Evolutionary conservation across 306 rosid genomes (phyloP), one percentile per base, ranked within the genome.

Genomic region (Casuarina glauca): DNA sequence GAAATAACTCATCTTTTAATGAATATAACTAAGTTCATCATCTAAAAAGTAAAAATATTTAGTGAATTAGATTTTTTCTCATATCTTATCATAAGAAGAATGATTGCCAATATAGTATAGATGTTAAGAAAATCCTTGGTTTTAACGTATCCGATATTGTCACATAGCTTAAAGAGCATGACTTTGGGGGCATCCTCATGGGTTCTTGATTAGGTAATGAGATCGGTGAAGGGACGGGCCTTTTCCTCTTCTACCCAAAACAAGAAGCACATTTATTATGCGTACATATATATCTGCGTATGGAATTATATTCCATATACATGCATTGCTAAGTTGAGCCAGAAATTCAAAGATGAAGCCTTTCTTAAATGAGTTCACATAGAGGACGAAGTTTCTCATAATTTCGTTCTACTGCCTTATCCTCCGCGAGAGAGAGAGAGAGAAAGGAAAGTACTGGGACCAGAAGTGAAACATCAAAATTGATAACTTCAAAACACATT

Each of bases 301-400:
- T 5, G 7, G 6, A 5, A 45, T 0, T 45, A 45, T 6, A 2
- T 45, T 5, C 1, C 5, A 57, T 57, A 3, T 57, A 13, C 63
- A 57, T 57, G 36, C 64, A 57, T 57, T 57, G 39, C 13, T 57
- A 26, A 19, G 10, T 57, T 32, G 36, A 3, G 64, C 38, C 4
- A 9, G 64, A 46, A 9, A 57, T 57, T 57, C 15, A 13, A 3
- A 55, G 4, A 2, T 7, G 76, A 78, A 82, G 86, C 70, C 57
- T 66, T 19, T 42, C 68, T 78, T 86, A 71, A 81, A 80, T 86
- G 85, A 86, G 70, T 67, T 83, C 87, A 83, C 89, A 81, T 4
- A 73, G 53, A 64, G 35, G 70, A 66, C 75, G 73, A 76, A 71
- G 50, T 81, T 80, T 76, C 44, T 45, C 78, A 26, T 71, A 86